These are phyloP conservation scores for Euphorbia celastroides DNA, from an alignment of 441 rosid genomes.

Conservation along the genomic window DNA sequence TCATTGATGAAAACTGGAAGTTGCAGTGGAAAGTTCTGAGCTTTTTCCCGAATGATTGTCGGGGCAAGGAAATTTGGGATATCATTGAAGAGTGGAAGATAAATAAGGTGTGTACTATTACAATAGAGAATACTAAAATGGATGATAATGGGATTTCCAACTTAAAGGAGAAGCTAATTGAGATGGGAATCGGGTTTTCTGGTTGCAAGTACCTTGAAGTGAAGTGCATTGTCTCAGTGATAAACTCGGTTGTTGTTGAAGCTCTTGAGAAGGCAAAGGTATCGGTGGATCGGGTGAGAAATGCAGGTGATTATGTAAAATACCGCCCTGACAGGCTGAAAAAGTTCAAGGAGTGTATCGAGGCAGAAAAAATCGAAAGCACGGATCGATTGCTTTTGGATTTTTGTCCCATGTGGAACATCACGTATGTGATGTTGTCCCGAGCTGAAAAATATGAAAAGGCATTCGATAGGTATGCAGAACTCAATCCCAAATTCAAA, in stretches of 20 bases:
- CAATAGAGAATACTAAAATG: conserved; percentile 9
- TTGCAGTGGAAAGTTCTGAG: neutral
- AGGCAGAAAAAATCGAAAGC: neutral
- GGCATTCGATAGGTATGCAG: neutral
- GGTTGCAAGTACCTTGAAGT: neutral
- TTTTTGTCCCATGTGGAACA: conserved; percentile 9
- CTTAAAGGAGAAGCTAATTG: neutral
- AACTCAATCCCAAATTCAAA: neutral
- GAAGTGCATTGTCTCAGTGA: neutral
- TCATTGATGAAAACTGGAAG: neutral
- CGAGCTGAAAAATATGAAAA: neutral
- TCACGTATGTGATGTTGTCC: conserved; percentile 12
- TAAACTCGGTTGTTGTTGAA: neutral
- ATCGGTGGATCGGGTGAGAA: neutral
- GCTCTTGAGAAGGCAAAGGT: neutral
- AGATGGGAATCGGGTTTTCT: neutral
- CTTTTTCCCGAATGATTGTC: too few relatives aligned
- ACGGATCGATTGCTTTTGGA: conserved; percentile 4
- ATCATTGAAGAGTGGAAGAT: neutral
- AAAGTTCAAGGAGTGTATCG: conserved; percentile 9
- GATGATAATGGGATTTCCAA: neutral
- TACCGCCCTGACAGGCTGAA: neutral
- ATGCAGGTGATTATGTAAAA: conserved; percentile 1
- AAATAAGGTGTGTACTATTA: conserved; percentile 9
- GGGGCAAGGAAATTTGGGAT: too few relatives aligned